Evolutionary conservation across 2,329 filamentous ascomycete species (phyloP), one percentile per base, ranked within the genome.

Genomic region (Aspergillus neoniger): DNA sequence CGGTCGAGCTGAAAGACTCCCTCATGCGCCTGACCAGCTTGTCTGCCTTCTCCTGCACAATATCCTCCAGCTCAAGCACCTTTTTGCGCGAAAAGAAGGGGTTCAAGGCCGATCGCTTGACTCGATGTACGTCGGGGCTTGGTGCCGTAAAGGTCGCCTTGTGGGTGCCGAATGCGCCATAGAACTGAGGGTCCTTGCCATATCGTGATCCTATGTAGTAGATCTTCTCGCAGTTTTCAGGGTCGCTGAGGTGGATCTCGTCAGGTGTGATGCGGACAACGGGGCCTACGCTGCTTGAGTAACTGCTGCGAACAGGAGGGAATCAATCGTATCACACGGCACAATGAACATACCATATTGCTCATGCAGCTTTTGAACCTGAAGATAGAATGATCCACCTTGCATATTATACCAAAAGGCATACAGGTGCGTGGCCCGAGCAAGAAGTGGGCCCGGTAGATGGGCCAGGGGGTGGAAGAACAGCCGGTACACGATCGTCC

Each of bases 121-220:
- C 61, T 10, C 69, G 70, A 60, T 74, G 71, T 12, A 68, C 55
- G 17, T 71, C 67, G 47, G 69, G 65, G 51, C 65, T 66, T 17
- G 65, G 50, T 1, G 69, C 70, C 9, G 68, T 65, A 54, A 75
- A 78, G 63, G 75, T 71, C 57, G 71, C 64, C 36, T 66, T 63
- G 6, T 67, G 58, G 10, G 63, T 66, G 54, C 68, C 69, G 53
- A 73, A 70, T 21, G 65, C 65, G 23, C 65, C 58, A 4, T 71
- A 69, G 56, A 73, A 71, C 21, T 58, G 57, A n/a, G 66, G 57
- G 25, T 67, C 65, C 59, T 73, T 72, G 30, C 62, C 64, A 48
- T 68, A 69, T 10, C 58, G 65, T 14, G 67, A 68, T 3, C 65
- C 67, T 14, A 69, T 65, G 56, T 63, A 65, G 64, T 73, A 72